Base-by-base conservation (phyloP, 352 stramenopile species). In the Globisporangium canariense region DNA sequence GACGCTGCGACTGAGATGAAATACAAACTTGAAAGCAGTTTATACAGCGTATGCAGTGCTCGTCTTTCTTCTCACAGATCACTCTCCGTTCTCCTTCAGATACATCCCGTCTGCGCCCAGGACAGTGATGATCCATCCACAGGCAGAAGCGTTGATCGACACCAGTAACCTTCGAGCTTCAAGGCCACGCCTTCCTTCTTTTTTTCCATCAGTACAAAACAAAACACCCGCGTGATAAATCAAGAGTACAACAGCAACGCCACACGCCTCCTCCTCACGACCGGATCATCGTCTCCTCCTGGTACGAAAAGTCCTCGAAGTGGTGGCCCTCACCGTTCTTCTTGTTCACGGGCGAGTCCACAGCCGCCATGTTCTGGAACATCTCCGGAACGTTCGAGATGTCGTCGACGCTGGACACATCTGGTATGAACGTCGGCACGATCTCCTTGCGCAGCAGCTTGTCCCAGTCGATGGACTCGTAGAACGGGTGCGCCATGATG, bases 251-350 rank as follows among this genome's bases (percentile, higher is more conserved):
- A 58, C 52, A 58, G n/a, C 40, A 52, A 13, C 55, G 20, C 55
- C 55, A 13, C 20, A n/a, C 36, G n/a, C 18, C n/a, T 38, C 25
- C 13, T 18, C 45, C 36, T 64, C 50, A 64, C 49, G 55, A 57
- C 22, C 64, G 64, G 59, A 71, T 77, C 45, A 79, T 79, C 25
- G 57, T 60, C 22, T 96, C 85, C 76, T 94, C 88, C 65, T 94
- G 86, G 73, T 93, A 96, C 61, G 85, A 92, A 67, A 96, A 96
- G 74, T 96, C 86, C 60, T 96, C 88, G 68, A 96, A 96, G 72
- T 96, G 88, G 51, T 93, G 82, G 6, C 83, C 83, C 41, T 93
- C 83, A 47, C 85, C 82, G 53, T 81, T 89, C 68, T 94, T 93
- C 59, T 91, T 93, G 80, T 89, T 91, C 34, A 94, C 85, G 32